phyloP scores from a whole-genome alignment of 495 filamentous ascomycete genomes.

The Xylaria sp. region DNA sequence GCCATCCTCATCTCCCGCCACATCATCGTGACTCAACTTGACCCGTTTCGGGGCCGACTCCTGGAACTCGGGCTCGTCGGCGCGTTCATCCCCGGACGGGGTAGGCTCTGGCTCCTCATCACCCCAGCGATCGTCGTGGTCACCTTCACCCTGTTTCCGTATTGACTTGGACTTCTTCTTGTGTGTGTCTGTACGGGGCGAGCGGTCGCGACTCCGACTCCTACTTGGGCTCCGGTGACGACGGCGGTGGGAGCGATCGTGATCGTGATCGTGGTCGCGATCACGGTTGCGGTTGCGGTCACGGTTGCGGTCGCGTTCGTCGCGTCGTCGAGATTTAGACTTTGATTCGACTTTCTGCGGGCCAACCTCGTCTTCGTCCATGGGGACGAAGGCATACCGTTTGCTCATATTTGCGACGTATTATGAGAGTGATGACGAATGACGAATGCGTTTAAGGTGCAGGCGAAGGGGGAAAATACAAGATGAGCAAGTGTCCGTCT shows the following conservation, averaged over 20 bases:
- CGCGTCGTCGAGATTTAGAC: conserved; percentile 53
- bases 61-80: conserved; percentile 54
- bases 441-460: not conserved
- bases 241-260: conserved; percentile 29
- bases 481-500: not conserved
- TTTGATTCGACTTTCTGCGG: conserved; percentile 56
- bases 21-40: conserved; percentile 57
- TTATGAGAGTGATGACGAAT: not conserved
- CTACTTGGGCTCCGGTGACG: conserved; percentile 34
- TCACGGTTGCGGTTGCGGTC: conserved; percentile 26
- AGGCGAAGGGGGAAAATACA: not conserved
- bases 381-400: conserved; percentile 81
- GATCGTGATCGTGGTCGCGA: conserved; percentile 31
- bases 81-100: conserved; percentile 54
- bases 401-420: conserved; percentile 57
- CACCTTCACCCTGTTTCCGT: conserved; percentile 47
- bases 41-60: conserved; percentile 64
- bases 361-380: conserved; percentile 74
- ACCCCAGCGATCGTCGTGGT: conserved; percentile 80
- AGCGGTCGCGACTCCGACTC: conserved; percentile 41
- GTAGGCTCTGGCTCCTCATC: conserved; percentile 70
- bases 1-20: conserved; percentile 53
- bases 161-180: conserved; percentile 62
- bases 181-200: conserved; percentile 50
- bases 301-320: conserved; percentile 32